Evolutionary conservation across 2,329 filamentous ascomycete genomes (phyloP).

Genomic region (Phaeomoniella chlamydospora): DNA sequence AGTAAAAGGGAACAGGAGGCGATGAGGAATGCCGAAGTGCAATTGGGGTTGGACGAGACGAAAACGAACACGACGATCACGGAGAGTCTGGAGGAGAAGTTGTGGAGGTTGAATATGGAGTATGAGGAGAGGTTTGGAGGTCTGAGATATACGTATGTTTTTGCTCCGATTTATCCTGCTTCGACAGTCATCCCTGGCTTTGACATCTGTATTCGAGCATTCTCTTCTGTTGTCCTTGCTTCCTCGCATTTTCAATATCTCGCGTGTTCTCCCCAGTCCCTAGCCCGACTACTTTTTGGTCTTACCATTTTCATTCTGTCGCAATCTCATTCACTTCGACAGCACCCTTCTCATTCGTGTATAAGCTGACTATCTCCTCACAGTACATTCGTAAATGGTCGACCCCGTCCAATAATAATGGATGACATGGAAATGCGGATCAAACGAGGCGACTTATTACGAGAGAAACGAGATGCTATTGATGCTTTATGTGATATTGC

Average conservation of each 20-base stretch:
- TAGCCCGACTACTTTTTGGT: too few relatives aligned
- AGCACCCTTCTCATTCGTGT: too few relatives aligned
- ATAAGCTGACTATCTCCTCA: neutral
- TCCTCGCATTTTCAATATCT: too few relatives aligned
- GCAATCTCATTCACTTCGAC: too few relatives aligned
- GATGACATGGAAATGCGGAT: conserved; percentile 67
- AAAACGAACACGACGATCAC: neutral
- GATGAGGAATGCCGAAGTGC: conserved; percentile 42
- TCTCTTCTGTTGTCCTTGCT: too few relatives aligned
- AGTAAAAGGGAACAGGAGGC: conserved; percentile 72
- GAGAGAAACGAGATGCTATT: conserved; percentile 60
- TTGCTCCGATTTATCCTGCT: neutral
- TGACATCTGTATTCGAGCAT: too few relatives aligned
- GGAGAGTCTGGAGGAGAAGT: conserved; percentile 11
- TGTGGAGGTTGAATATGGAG: conserved; percentile 54
- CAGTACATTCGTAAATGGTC: conserved; percentile 70
- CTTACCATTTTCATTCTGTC: too few relatives aligned
- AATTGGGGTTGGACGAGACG: neutral
- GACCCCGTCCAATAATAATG: conserved; percentile 61
- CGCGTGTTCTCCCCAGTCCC: too few relatives aligned
- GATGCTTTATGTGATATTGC: conserved; percentile 91
- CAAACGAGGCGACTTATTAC: conserved; percentile 45
- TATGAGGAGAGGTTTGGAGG: conserved; percentile 76
- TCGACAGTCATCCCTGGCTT: too few relatives aligned
- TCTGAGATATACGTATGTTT: conserved; percentile 57